These are phyloP conservation scores for Elsinoe arachidis DNA, from an alignment of 2,329 filamentous ascomycete species.

Conservation along the genomic window DNA sequence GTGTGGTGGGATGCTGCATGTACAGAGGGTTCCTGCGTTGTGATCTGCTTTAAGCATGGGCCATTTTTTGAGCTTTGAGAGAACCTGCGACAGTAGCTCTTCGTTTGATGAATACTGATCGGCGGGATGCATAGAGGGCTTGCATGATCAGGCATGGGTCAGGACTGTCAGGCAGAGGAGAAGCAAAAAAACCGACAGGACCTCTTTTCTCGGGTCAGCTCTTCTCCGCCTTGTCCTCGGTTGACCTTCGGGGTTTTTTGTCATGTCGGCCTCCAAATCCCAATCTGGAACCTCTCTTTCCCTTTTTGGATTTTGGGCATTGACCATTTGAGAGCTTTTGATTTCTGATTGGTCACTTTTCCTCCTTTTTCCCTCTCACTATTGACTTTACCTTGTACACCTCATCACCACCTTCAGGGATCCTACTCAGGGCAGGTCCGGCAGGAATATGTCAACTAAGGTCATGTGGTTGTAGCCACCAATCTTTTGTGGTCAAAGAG, in stretches of 20 bases:
- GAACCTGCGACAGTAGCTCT: not conserved
- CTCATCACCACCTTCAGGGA: not conserved
- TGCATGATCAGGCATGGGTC: not conserved
- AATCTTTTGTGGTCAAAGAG: not conserved
- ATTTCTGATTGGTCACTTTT: slow-evolving; percentile 10
- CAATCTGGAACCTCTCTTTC: not conserved
- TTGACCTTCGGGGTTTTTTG: not conserved
- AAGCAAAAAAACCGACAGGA: no score
- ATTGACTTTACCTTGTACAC: not conserved
- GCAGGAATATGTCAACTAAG: not conserved
- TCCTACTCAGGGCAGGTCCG: not conserved
- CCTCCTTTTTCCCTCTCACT: not conserved
- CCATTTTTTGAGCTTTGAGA: not conserved
- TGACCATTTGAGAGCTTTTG: not conserved
- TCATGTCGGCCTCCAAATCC: not conserved
- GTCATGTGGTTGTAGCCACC: not conserved
- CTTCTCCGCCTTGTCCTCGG: not conserved
- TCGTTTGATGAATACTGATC: not conserved
- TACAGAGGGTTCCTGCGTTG: slow-evolving; percentile 11
- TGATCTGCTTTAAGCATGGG: slow-evolving; percentile 9
- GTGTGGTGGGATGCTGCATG: slow-evolving; percentile 5
- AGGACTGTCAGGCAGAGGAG: no score
- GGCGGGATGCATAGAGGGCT: not conserved
- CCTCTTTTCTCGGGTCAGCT: not conserved
- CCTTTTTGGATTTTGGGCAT: not conserved